Evolutionary conservation across 352 stramenopile genomes (phyloP), one percentile per base, ranked within the genome.

Genomic region (Globisporangium splendens): DNA sequence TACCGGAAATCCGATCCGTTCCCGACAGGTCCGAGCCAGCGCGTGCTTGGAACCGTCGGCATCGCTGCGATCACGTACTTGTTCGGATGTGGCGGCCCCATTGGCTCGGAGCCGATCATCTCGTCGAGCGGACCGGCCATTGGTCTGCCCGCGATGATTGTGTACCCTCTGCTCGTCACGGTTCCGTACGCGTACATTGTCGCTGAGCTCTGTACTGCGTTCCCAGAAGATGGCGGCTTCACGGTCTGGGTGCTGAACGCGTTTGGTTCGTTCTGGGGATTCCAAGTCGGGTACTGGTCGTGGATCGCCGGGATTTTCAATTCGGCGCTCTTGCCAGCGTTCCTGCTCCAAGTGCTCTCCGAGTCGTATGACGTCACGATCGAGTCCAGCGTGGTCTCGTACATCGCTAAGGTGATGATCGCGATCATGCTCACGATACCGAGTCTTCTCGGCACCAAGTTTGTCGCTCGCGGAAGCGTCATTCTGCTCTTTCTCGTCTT

Each of bases 121-220:
- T 48, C 62, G 8, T 33, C 66, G 18, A 56, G 50, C 8, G 65
- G 69, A 1, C 63, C 63, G 12, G 77, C 89, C 21, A 48, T 87
- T 61, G 72, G 86, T 4, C 63, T 98, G 18, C 42, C 94, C 1
- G 81, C 83, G 8, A 84, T 94, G 50, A 14, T 86, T 4, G 18
- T 96, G 5, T 75, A 96, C 22, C 87, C 87, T 5, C 60, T 96
- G 4, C 47, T 96, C 13, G 96, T 88, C 84, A 85, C 73, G 1
- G 33, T 96, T 14, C 89, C 88, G 17, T 89, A 96, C 63, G 86
- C 83, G 11, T 68, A 95, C 21, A 83, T 97, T 10, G 96, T 91
- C 10, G 86, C 89, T 14, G 88, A 97, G 70, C 68, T 98, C 18
- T 84, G 81, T 17, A 80, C 82, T 0, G 70, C 87, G 6, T 96